Evolutionary conservation across 2,329 filamentous ascomycete genomes (phyloP), one percentile per base, ranked within the genome.

Genomic region (Sporothrix schenckii): DNA sequence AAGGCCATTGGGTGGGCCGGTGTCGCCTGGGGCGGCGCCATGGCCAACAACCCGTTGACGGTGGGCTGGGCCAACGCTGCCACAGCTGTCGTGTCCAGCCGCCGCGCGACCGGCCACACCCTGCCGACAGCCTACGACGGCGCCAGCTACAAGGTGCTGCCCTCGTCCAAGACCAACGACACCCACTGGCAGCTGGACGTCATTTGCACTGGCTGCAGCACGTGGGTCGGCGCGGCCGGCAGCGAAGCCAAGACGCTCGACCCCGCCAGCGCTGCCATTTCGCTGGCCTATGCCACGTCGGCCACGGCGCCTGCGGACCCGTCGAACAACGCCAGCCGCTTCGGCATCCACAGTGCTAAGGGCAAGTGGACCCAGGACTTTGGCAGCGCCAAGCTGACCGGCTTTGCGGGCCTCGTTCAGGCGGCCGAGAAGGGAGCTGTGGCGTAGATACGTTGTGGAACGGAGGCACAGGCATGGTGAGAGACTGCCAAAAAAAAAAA

Each of bases 121-220:
- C 75, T 79, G 49, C 80, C 80, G 1, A 74, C 75, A 2, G 60
- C 77, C 1, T 81, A 80, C 66, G 73, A 77, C 4, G 75, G 72
- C 14, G 79, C 79, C 3, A 78, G 72, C 66, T 79, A 80, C 74
- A 78, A 76, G 6, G 70, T 78, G 7, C 77, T 81, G 27, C 75
- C 77, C 7, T 78, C 78, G 6, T 79, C 80, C 1, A 74, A 72
- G 0, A 73, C 76, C 71, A 82, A 82, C 72, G 76, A 73, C 47
- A 82, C 80, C 13, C 80, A 82, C 76, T 82, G 80, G 80, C 78
- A 77, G 2, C 72, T 81, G 69, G 81, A 76, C 27, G 77, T 77
- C 16, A 75, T 81, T 21, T 81, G 79, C 76, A 76, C 77, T 69
- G 81, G 80, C 49, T 80, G 80, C 72, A 81, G 79, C 70, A 72